Base-by-base conservation (phyloP, 2,329 filamentous ascomycete genomes). In the Biscogniauxia marginata region DNA sequence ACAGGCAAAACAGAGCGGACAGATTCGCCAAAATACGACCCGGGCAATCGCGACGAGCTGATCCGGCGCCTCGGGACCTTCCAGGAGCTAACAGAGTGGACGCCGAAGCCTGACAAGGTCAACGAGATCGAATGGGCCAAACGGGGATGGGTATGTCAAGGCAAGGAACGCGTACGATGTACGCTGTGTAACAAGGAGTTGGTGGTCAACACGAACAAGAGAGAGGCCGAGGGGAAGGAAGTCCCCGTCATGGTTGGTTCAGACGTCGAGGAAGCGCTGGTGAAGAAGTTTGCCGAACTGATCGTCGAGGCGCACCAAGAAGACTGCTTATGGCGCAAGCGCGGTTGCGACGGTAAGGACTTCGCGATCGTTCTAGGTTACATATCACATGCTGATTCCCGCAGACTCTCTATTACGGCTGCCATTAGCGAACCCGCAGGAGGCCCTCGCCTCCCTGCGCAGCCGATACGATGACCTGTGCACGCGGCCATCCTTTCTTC, bases 121-220 rank as follows among this genome's bases (percentile, higher is more conserved):
- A 91, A 86, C 69, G 95, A 98, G 74, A 86, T 97, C 7, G 89
- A 92, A 71, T 99, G 95, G 95, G 93, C 93, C 0, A 96, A 93
- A 77, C 80, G 90, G 56, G 93, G 93, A 0, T 99, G 95, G 93
- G 81, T 88, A 3, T 97, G 93, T 67, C 85, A 89, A 47, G 88
- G 88, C 65, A 86, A 86, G 62, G 92, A 96, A 73, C 89, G 89
- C 3, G 91, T 98, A 16, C 85, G 86, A 18, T 99, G 95, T 71
- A 87, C 89, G 44, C 85, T 93, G 2, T 99, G 95, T 68, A 88
- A 88, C 68, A 88, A 89, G 66, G 90, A 96, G 65, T 79, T 97
- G 44, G 83, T 95, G 4, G 89, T 98, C 52, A 91, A 90, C 74
- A 77, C 96, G 30, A 87, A 84, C 65, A 80, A 80, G 53, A 84